phyloP scores from a whole-genome alignment of 2,329 filamentous ascomycete genomes.

The Hypoxylon sp. region DNA sequence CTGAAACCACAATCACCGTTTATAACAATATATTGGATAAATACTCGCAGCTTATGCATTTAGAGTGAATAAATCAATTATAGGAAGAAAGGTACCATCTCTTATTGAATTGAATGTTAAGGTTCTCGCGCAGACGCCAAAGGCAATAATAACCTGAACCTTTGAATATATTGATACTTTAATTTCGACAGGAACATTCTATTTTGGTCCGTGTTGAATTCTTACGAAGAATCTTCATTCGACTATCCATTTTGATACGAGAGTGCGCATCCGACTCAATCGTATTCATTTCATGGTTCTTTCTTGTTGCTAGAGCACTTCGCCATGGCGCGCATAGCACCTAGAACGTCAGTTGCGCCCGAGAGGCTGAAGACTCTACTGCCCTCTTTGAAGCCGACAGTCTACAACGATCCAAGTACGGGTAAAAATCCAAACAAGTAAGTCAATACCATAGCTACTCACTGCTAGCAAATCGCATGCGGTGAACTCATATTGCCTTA shows the following conservation, averaged over 20 bases:
- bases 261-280: background rate
- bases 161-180: background rate
- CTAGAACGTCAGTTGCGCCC: conserved; percentile 52
- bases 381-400: conserved; percentile 53
- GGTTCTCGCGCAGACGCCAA: background rate
- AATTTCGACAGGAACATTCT: background rate
- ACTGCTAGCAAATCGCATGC: conserved; percentile 30
- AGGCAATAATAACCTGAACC: background rate
- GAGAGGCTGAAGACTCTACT: conserved; percentile 55
- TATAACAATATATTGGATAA: background rate
- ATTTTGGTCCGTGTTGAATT: background rate
- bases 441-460: conserved; percentile 49
- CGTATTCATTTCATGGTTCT: background rate
- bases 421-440: conserved; percentile 53
- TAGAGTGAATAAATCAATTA: background rate
- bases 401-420: conserved; percentile 53
- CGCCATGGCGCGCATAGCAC: conserved; percentile 51
- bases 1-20: background rate
- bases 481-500: background rate
- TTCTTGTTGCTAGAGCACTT: conserved; percentile 8
- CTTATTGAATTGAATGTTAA: background rate
- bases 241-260: background rate
- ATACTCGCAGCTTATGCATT: background rate
- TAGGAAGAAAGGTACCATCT: background rate
- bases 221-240: background rate